Evolutionary conservation across 805 yeast genomes (phyloP), one percentile per base, ranked within the genome.

Genomic region (Nakazawaea ishiwadae): DNA sequence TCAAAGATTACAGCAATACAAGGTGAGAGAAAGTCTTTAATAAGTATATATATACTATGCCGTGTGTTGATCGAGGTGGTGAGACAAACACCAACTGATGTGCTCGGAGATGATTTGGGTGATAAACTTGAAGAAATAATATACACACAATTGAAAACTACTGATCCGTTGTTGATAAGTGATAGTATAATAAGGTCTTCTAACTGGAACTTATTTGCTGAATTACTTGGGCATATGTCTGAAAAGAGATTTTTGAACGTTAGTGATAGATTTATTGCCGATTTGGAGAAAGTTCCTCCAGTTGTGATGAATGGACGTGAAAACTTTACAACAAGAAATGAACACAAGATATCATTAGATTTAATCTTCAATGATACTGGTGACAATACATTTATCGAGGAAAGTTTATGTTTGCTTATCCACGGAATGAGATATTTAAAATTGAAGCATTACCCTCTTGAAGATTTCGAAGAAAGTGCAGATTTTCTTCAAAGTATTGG

Each of bases 11-110:
- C 80, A 0, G 91, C 88, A 5, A 76, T 87, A 4, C 87, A 83
- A 51, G 91, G 95, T 0, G 97, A 91, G 46, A 67, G 95, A 44
- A 88, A 87, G 58, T 85, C 91, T 9, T 65, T 90, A 37, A 87
- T 93, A 3, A 81, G 93, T 44, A 89, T 93, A 15, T 93, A 80
- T 59, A 84, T 93, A 27, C 62, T 93, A 14, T 91, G 97, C 61
- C 75, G 99, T 33, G 98, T 90, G 0, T 69, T 93, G 39, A 85
- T 91, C 42, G 98, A 91, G 55, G 89, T 93, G 10, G 96, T 91
- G 15, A 80, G 81, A 50, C 97, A 91, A 56, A 79, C 95, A 1
- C 81, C 95, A 6, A 66, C 75, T n/a, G 81, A 77, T 9, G 73
- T 75, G 0, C 69, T 81, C 41, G 95, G 90, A 5, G 87, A 79